These are phyloP conservation scores for Cymbopogon flexuosus DNA, from an alignment of 202 grass and related monocot genomes.

Conservation along the genomic window DNA sequence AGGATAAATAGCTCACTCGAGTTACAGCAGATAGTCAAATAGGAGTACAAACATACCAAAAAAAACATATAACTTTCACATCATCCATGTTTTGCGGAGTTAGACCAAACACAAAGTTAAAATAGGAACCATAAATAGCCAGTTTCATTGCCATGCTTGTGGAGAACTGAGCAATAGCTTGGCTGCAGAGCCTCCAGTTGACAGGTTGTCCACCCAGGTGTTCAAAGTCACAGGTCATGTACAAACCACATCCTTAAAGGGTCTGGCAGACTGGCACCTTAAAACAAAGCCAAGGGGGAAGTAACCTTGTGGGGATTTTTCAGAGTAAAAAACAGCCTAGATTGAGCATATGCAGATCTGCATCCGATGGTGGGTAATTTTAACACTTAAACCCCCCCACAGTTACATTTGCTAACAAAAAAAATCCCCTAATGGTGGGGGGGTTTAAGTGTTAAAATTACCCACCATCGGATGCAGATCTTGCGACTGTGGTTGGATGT, in stretches of 20 bases:
- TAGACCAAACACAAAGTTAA: constrained; percentile 1
- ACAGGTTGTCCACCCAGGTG: not conserved
- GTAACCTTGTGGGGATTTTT: not conserved
- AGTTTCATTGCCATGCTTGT: constrained; percentile 6
- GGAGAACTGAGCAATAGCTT: not conserved
- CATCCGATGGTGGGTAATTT: no score
- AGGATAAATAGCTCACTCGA: constrained; percentile 20
- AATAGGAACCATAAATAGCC: not conserved
- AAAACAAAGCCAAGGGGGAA: not conserved
- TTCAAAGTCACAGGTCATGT: not conserved
- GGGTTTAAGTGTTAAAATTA: no score
- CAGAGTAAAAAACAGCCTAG: not conserved
- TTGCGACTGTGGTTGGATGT: no score
- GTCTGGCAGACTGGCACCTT: not conserved
- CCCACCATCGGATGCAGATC: no score
- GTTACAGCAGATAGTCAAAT: not conserved
- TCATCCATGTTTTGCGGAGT: constrained; percentile 9
- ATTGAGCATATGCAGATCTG: constrained; percentile 1
- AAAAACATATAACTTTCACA: not conserved
- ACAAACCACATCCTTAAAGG: no score
- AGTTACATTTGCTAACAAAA: no score
- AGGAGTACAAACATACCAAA: not conserved
- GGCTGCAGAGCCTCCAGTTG: not conserved
- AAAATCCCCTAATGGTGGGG: no score
- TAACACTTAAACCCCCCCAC: no score